Percentiles rank a stretch among this genome's conserved stretches.
phyloP scores from a whole-genome alignment of 257 asterid species.

The Eucommia ulmoides region DNA sequence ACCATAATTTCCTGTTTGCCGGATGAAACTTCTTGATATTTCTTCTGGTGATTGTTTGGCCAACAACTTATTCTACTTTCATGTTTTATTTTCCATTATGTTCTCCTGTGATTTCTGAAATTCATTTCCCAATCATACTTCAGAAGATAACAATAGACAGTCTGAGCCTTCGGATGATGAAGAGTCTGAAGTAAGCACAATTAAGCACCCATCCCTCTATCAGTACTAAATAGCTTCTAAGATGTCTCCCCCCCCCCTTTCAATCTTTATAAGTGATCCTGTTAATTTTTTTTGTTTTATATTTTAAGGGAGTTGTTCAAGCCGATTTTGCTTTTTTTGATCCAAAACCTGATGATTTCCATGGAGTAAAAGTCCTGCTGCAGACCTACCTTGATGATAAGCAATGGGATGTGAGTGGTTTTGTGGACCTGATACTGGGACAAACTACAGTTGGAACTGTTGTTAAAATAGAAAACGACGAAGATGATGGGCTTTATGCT shows the following conservation, averaged over 20 bases:
- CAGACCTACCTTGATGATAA: not conserved
- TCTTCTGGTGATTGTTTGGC: too few species aligned
- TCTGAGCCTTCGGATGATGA: not conserved
- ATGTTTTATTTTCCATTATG: too few species aligned
- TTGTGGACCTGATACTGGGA: slow-evolving; percentile 74
- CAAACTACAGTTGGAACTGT: slow-evolving; percentile 89
- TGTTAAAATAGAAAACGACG: slow-evolving; percentile 70
- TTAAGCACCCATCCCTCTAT: too few species aligned
- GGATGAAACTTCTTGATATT: too few species aligned
- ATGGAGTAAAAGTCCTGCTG: slow-evolving; percentile 19
- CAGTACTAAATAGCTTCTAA: too few species aligned
- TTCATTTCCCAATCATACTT: too few species aligned
- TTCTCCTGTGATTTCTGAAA: too few species aligned
- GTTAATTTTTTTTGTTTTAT: too few species aligned
- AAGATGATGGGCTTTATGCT: slow-evolving; percentile 73
- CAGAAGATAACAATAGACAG: not conserved
- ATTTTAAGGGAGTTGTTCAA: not conserved
- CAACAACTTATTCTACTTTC: too few species aligned
- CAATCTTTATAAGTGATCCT: too few species aligned
- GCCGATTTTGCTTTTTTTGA: not conserved
- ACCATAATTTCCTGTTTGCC: too few species aligned
- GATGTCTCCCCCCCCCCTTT: too few species aligned
- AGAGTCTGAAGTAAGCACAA: not conserved
- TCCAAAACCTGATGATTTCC: not conserved
- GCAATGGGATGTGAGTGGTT: slow-evolving; percentile 81